Evolutionary conservation across 371 early-diverging fungal species (phyloP).

Genomic region (Syncephalastrum contaminatum): DNA sequence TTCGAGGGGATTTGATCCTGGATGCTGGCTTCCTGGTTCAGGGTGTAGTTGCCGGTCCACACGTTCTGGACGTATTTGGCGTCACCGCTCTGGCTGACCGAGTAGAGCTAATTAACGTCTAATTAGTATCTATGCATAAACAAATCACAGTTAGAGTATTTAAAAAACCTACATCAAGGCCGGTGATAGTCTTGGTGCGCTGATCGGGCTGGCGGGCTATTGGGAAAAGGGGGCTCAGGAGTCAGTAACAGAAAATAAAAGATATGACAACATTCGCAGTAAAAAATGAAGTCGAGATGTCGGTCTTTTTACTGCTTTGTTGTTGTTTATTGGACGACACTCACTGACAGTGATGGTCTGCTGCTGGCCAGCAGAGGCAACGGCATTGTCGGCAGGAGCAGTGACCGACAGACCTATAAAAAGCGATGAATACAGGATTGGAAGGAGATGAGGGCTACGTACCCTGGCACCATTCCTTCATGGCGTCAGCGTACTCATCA

Average conservation of each 20-base stretch:
- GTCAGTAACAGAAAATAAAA: too few species aligned
- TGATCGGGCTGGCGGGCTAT: constrained; percentile 18
- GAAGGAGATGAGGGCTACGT: not conserved
- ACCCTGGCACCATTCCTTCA: constrained; percentile 46
- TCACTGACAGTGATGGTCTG: constrained; percentile 37
- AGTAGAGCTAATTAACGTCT: constrained; percentile 32
- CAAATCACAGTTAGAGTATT: not conserved
- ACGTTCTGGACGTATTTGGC: constrained; percentile 47
- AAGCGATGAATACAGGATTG: not conserved
- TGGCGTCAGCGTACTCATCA: constrained; percentile 45
- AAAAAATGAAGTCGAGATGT: too few species aligned
- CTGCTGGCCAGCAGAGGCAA: constrained; percentile 31
- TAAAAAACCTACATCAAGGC: constrained; percentile 42
- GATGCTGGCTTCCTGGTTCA: constrained; percentile 36
- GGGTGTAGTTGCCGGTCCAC: constrained; percentile 35
- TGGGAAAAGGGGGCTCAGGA: not conserved
- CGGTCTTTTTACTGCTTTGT: not conserved
- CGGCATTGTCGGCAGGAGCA: constrained; percentile 17
- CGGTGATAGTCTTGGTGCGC: constrained; percentile 38
- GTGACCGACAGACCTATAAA: constrained; percentile 17
- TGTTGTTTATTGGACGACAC: constrained; percentile 6
- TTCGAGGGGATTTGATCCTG: constrained; percentile 27
- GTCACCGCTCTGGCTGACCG: constrained; percentile 28
- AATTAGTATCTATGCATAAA: constrained; percentile 4
- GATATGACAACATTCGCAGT: too few species aligned